phyloP scores from a whole-genome alignment of 2,329 filamentous ascomycete species.

The Dothistroma pini region DNA sequence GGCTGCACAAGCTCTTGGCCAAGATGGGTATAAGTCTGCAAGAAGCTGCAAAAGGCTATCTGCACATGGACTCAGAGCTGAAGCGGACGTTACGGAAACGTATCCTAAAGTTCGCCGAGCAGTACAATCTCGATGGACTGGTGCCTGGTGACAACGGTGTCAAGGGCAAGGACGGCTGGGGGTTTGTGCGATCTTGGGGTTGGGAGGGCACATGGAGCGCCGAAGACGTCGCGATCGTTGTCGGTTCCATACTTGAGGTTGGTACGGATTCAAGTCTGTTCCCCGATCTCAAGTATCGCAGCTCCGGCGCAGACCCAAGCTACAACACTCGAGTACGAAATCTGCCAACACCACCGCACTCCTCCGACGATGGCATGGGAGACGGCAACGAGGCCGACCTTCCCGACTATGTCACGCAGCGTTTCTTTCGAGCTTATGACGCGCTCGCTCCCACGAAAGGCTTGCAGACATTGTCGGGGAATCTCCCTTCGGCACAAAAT shows the following conservation, averaged over 20 bases:
- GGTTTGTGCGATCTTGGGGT: constrained; percentile 95
- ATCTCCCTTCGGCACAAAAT: constrained; percentile 79
- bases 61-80: constrained; percentile 97
- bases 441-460: constrained; percentile 50
- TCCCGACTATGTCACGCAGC: constrained; percentile 47
- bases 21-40: constrained; percentile 97
- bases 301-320: constrained; percentile 19
- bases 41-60: constrained; percentile 93
- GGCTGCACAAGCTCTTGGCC: constrained; percentile 87
- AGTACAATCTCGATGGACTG: constrained; percentile 91
- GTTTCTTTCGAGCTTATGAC: constrained; percentile 60
- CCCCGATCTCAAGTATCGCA: constrained; percentile 16
- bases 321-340: constrained; percentile 30
- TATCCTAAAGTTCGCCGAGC: constrained; percentile 82
- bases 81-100: constrained; percentile 83
- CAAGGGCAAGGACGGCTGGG: constrained; percentile 85
- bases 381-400: constrained; percentile 26
- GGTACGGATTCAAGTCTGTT: constrained; percentile 45
- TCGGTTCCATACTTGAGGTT: constrained; percentile 89
- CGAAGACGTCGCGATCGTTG: constrained; percentile 87
- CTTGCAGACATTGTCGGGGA: constrained; percentile 70
- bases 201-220: constrained; percentile 94
- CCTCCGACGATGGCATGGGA: constrained; percentile 31
- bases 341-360: constrained; percentile 35
- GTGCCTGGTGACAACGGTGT: constrained; percentile 68